A percentile compares a stretch with the other conserved stretches of the same genome.
Conservation (phyloP, 805 yeast species). For the Maudiozyma pseudohumilis region DNA sequence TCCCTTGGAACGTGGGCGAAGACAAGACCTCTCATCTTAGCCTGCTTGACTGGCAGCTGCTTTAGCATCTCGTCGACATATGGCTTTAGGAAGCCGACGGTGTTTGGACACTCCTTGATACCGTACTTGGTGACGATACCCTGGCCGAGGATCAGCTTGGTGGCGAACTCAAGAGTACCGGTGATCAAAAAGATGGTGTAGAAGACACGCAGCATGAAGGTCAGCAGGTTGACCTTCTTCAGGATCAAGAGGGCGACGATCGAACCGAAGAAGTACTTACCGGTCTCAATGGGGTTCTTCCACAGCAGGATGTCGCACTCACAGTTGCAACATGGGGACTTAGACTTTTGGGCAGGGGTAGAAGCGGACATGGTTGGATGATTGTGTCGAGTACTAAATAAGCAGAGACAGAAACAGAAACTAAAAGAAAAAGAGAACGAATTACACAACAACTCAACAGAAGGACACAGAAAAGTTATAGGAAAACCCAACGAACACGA, state of each 20-base stretch:
- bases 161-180: constrained; percentile 67
- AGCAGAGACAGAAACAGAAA: no score
- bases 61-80: constrained; percentile 21
- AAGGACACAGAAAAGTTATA: no score
- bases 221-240: constrained; percentile 54
- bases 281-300: constrained; percentile 53
- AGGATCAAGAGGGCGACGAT: constrained; percentile 44
- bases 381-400: no score
- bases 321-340: constrained; percentile 4
- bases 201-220: constrained; percentile 49
- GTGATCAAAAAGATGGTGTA: constrained; percentile 51
- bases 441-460: no score
- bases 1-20: constrained; percentile 62
- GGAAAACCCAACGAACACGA: no score
- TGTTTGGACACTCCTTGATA: constrained; percentile 36
- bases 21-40: constrained; percentile 43
- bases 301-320: constrained; percentile 24
- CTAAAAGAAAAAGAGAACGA: no score
- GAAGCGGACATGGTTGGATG: not conserved
- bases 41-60: constrained; percentile 42
- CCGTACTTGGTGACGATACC: constrained; percentile 74
- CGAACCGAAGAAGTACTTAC: constrained; percentile 60
- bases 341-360: not conserved
- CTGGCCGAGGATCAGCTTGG: constrained; percentile 60
- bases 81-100: constrained; percentile 27